These are phyloP conservation scores for Xanthoconium stramineum DNA, from an alignment of 768 basidiomycete species.

Conservation along the genomic window DNA sequence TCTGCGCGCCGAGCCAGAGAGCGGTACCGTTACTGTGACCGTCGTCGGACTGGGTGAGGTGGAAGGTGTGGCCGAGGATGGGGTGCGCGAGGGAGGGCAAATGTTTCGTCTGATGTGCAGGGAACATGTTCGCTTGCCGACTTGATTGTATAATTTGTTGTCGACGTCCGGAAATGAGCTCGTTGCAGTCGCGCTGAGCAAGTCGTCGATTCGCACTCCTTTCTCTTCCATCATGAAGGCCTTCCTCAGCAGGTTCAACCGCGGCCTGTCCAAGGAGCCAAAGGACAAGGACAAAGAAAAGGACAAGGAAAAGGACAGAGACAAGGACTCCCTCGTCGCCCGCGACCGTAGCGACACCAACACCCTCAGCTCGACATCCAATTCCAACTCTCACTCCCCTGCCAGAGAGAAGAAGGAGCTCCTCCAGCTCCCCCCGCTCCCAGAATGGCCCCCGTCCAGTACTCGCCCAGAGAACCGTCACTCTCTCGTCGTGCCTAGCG, in stretches of 20 bases:
- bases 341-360: constrained; percentile 34
- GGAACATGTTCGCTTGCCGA: constrained; percentile 20
- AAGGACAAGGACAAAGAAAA: constrained; percentile 62
- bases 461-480: constrained; percentile 22
- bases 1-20: constrained; percentile 82
- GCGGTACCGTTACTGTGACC: constrained; percentile 74
- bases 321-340: constrained; percentile 26
- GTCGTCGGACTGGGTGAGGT: constrained; percentile 55
- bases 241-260: constrained; percentile 74
- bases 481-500: constrained; percentile 2
- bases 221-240: constrained; percentile 63
- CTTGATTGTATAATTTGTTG: constrained; percentile 1
- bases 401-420: constrained; percentile 58
- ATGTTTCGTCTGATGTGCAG: constrained; percentile 68
- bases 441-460: constrained; percentile 59
- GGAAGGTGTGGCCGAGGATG: constrained; percentile 41
- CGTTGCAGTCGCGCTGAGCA: constrained; percentile 14
- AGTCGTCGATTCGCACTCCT: constrained; percentile 6
- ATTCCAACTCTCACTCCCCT: constrained; percentile 24
- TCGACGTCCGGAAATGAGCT: constrained; percentile 23
- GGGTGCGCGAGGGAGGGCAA: constrained; percentile 42
- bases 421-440: constrained; percentile 54
- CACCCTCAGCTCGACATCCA: constrained; percentile 26
- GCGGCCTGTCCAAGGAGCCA: constrained; percentile 47
- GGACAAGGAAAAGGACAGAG: constrained; percentile 19